A percentile compares a stretch with the other conserved stretches of the same genome.
phyloP scores from a whole-genome alignment of 495 filamentous ascomycete species.

The Penicillium bialowiezense region DNA sequence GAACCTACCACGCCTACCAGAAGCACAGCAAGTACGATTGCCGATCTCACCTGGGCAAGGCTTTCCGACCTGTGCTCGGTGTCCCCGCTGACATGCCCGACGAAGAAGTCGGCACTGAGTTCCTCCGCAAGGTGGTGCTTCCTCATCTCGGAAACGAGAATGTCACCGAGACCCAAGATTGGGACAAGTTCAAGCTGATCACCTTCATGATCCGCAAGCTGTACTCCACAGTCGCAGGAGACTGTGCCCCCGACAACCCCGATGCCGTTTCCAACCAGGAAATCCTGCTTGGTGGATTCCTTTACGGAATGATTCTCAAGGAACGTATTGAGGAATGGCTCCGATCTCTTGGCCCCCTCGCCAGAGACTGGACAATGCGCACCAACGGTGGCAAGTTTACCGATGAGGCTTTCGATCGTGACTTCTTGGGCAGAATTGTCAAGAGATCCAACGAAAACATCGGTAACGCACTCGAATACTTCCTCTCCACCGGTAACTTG shows the following conservation, averaged over 20 bases:
- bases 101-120: slow-evolving; percentile 85
- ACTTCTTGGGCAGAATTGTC: slow-evolving; percentile 75
- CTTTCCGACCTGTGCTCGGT: slow-evolving; percentile 81
- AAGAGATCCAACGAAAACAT: slow-evolving; percentile 82
- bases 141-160: slow-evolving; percentile 83
- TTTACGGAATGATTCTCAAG: slow-evolving; percentile 94
- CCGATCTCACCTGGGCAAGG: slow-evolving; percentile 78
- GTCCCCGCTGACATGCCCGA: slow-evolving; percentile 76
- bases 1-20: slow-evolving; percentile 88
- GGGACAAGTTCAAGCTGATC: slow-evolving; percentile 91
- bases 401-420: slow-evolving; percentile 67
- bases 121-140: slow-evolving; percentile 83
- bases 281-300: slow-evolving; percentile 83
- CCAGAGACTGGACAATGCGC: slow-evolving; percentile 68
- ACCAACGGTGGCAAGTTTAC: slow-evolving; percentile 63
- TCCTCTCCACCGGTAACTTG: slow-evolving; percentile 93
- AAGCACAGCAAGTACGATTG: slow-evolving; percentile 76
- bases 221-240: slow-evolving; percentile 86
- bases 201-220: slow-evolving; percentile 96
- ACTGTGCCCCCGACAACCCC: slow-evolving; percentile 90
- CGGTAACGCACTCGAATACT: slow-evolving; percentile 84
- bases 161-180: slow-evolving; percentile 75
- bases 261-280: slow-evolving; percentile 96
- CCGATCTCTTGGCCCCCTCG: slow-evolving; percentile 54
- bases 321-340: slow-evolving; percentile 90